A percentile compares a stretch with the other conserved stretches of the same genome.
phyloP scores from a whole-genome alignment of 1,284 basidiomycete species.

The Boletus sp. region DNA sequence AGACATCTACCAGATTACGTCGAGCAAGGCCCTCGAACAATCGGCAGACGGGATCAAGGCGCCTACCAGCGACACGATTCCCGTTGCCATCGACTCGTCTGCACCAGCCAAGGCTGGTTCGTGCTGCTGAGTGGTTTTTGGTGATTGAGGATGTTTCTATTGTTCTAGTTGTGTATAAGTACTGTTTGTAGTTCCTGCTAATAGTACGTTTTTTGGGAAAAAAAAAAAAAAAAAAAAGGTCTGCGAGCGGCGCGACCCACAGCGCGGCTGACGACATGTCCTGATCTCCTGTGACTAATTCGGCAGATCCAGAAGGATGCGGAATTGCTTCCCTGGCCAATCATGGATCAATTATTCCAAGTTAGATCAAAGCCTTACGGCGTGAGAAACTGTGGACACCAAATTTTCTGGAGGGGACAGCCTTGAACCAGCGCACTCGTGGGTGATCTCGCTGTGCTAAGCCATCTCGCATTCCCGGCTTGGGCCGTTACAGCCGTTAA shows the following conservation, averaged over 20 bases:
- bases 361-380: slow-evolving; percentile 56
- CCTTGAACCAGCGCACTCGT: slow-evolving; percentile 83
- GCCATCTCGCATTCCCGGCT: slow-evolving; percentile 75
- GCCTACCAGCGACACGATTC: slow-evolving; percentile 69
- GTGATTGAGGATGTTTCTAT: not conserved
- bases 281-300: slow-evolving; percentile 88
- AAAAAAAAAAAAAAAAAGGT: slow-evolving; percentile 51
- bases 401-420: slow-evolving; percentile 89
- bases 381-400: slow-evolving; percentile 63
- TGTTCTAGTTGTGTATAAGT: slow-evolving; percentile 20
- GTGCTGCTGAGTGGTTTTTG: slow-evolving; percentile 39
- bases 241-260: slow-evolving; percentile 67
- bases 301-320: slow-evolving; percentile 77
- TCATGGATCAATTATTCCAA: slow-evolving; percentile 79
- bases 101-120: slow-evolving; percentile 34
- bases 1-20: slow-evolving; percentile 97
- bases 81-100: slow-evolving; percentile 55
- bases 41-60: slow-evolving; percentile 70
- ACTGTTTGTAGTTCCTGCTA: slow-evolving; percentile 21
- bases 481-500: slow-evolving; percentile 76
- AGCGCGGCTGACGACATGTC: slow-evolving; percentile 76
- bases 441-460: slow-evolving; percentile 54
- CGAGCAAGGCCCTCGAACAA: slow-evolving; percentile 83
- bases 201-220: slow-evolving; percentile 12
- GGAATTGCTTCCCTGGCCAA: slow-evolving; percentile 86